Percentiles rank a stretch among this genome's conserved stretches.
phyloP scores from a whole-genome alignment of 228 moss, liverwort and hornwort species.

The Sphagnum fallax region DNA sequence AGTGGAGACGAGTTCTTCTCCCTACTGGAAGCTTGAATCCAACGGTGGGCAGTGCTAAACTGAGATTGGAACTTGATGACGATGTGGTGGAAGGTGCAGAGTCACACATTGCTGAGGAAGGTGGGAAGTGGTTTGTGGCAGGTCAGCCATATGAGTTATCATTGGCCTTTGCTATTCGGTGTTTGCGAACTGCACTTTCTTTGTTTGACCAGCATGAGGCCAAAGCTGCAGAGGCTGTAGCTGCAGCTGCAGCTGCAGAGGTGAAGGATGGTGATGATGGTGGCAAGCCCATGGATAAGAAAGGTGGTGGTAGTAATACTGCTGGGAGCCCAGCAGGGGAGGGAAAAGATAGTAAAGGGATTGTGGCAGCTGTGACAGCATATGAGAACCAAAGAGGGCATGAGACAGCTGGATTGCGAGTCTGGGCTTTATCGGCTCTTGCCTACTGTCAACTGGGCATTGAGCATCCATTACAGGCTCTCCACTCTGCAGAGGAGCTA shows the following conservation, averaged over 20 bases:
- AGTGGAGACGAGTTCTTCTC: conserved; percentile 60
- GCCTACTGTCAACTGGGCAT: conserved; percentile 71
- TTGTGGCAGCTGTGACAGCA: conserved; percentile 41
- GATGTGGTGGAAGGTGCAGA: conserved; percentile 21
- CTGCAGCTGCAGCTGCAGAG: conserved; percentile 37
- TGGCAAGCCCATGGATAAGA: conserved; percentile 23
- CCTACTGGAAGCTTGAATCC: conserved; percentile 72
- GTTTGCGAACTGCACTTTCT: conserved; percentile 47
- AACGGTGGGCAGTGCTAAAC: conserved; percentile 15
- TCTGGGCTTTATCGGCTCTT: conserved; percentile 60
- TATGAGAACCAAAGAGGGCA: conserved; percentile 64
- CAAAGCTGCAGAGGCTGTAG: conserved; percentile 57
- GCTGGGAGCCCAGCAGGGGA: conserved; percentile 61
- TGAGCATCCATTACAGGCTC: conserved; percentile 57
- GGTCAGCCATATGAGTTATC: conserved; percentile 67
- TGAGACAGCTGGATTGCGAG: conserved; percentile 51
- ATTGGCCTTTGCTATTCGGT: conserved; percentile 65
- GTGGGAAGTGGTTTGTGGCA: conserved; percentile 23
- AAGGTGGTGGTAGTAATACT: conserved; percentile 41
- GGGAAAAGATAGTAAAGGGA: conserved; percentile 60
- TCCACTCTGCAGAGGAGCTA: conserved; percentile 47
- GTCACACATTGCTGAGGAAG: conserved; percentile 15
- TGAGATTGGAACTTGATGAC: conserved; percentile 32
- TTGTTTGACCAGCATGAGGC: conserved; percentile 63
- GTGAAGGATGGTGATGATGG: conserved; percentile 39